Evolutionary conservation across 257 asterid genomes (phyloP), one percentile per base, ranked within the genome.

Genomic region (Nemophila menziesii): DNA sequence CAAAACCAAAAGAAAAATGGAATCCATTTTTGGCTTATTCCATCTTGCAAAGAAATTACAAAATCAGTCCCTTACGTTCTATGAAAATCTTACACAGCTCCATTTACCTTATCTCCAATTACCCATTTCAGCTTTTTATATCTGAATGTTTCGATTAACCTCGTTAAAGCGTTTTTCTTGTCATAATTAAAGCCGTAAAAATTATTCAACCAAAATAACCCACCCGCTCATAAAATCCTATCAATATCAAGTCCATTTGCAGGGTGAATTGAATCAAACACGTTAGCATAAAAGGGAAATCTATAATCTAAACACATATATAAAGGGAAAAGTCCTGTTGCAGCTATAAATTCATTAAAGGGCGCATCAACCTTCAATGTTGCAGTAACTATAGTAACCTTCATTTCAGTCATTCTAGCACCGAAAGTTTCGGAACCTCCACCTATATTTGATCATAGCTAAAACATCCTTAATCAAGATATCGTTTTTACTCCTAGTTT

Each of bases 351-450:
- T 5, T 86, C 94, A 48, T 54, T 82, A 40, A 72, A 82, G 0
- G 94, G 96, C 1, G 92, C 96, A 37, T 82, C 94, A 2, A 70
- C 55, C 39, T 82, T 86, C 68, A 86, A 52, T 19, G 80, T 62
- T 40, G 87, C 84, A 16, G 85, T 79, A 10, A 86, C 77, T 15
- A 82, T 44, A 14, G 90, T 72, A 24, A 79, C 76, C 46, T 71
- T 73, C 23, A 67, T 77, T 80, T 86, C 93, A 10, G 81, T 67
- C 96, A 86, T 79, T 55, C 94, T 65, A 23, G 92, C 94, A 11
- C 84, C 94, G 61, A 86, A 86, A 8, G 85, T 79, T 13, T 94
- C 96, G 13, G 94, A 79, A 1, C 96, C 94, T 5, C 96, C 93
- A 20, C 94, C 93, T n/a, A n/a, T n/a, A n/a, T n/a, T n/a, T n/a